Evolutionary conservation across 306 rosid genomes (phyloP), one percentile per base, ranked within the genome.

Genomic region (Cucurbita moschata): DNA sequence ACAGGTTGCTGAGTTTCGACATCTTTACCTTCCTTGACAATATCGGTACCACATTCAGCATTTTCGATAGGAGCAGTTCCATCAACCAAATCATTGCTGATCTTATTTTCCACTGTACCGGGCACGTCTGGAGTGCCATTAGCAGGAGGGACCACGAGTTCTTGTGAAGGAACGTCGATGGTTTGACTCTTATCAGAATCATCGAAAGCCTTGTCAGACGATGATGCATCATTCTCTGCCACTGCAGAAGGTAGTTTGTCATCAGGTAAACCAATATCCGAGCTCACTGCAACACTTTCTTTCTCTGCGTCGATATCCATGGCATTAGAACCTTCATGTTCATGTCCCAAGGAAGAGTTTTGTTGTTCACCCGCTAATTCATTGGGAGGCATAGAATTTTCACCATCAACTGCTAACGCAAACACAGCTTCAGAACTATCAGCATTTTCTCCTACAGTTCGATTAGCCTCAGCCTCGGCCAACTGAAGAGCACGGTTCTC

Each of bases 381-480:
- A 75, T 62, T 80, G 35, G 70, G 71, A 19, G 83, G 72, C 47
- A 40, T 37, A 56, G 83, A 54, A 30, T 74, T 85, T 70, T 78
- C 83, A 58, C 39, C 18, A 70, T 86, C 87, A 42, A 39, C 69
- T 63, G 58, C 83, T 63, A 83, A n/a, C 60, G 63, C 54, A 16
- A 78, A 18, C 55, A 18, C 68, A 35, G 63, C 57, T 76, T 60
- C 80, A 40, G 42, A 26, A 74, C 80, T 66, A 51, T 55, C 90
- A 42, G 71, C 59, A 39, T 64, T 78, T 77, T 72, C 82, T 39
- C 5, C 80, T 52, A 43, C 62, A 4, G 76, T 66, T 57, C 67
- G 77, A 72, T 81, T 60, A 76, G 80, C 77, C 60, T 78, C 82
- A 47, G 79, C 77, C 74, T 83, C 84, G 12, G 78, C 78, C 75